A percentile compares a stretch with the other conserved stretches of the same genome.
Evolutionary conservation across 192 early-diverging fungal genomes (phyloP).

Genomic region (Paraglomus brasilianum): DNA sequence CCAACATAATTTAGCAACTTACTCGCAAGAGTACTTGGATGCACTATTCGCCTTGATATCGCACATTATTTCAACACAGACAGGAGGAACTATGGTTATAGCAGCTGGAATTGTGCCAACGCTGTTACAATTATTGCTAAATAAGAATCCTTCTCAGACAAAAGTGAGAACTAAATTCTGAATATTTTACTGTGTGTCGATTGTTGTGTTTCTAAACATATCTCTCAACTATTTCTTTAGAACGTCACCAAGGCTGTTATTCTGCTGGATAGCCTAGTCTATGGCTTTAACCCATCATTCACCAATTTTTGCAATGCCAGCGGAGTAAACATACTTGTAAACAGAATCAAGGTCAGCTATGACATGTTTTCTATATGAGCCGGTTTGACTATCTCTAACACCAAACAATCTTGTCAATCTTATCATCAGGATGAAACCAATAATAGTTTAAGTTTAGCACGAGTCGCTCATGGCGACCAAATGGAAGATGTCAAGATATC

Average conservation of each 20-base stretch:
- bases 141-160: constrained; percentile 57
- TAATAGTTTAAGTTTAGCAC: constrained; percentile 41
- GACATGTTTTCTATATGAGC: neutral
- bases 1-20: constrained; percentile 33
- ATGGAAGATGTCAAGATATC: constrained; percentile 45
- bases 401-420: constrained; percentile 9
- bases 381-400: neutral
- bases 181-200: neutral
- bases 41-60: constrained; percentile 78
- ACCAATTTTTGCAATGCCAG: constrained; percentile 77
- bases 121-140: constrained; percentile 69
- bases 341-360: constrained; percentile 66
- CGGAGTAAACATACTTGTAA: constrained; percentile 76
- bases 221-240: constrained; percentile 29
- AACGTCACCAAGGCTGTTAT: constrained; percentile 69
- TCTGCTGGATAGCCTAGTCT: constrained; percentile 82
- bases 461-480: constrained; percentile 31
- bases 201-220: neutral
- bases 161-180: constrained; percentile 44
- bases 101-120: constrained; percentile 87
- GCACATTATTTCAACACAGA: constrained; percentile 73
- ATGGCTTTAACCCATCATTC: constrained; percentile 73
- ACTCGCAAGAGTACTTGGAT: constrained; percentile 76
- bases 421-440: constrained; percentile 54
- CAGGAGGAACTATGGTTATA: constrained; percentile 87